Evolutionary conservation across 2,329 filamentous ascomycete species (phyloP).

Genomic region (Xylaria digitata): DNA sequence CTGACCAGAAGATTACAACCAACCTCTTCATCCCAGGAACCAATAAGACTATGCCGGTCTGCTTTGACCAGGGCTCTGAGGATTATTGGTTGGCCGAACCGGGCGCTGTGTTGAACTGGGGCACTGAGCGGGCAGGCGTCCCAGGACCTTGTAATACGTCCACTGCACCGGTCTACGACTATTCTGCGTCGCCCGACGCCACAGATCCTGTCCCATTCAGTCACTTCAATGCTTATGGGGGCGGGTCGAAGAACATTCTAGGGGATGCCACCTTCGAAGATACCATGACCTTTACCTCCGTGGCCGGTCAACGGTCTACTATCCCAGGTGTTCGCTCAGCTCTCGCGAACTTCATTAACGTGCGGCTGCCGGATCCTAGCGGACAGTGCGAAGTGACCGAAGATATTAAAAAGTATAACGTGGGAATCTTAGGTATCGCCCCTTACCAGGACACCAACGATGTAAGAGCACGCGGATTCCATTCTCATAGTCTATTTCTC

Average conservation of each 20-base stretch:
- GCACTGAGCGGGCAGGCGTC: slow-evolving; percentile 14
- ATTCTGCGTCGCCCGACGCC: slow-evolving; percentile 20
- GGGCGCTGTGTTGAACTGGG: slow-evolving; percentile 29
- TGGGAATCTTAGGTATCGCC: slow-evolving; percentile 49
- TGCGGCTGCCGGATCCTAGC: slow-evolving; percentile 38
- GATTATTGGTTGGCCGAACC: slow-evolving; percentile 44
- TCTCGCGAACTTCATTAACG: slow-evolving; percentile 43
- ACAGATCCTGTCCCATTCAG: slow-evolving; percentile 17
- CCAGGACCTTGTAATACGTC: slow-evolving; percentile 30
- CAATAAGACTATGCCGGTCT: slow-evolving; percentile 41
- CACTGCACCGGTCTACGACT: slow-evolving; percentile 26
- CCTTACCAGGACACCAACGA: slow-evolving; percentile 41
- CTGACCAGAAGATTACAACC: slow-evolving; percentile 40
- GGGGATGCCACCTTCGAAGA: slow-evolving; percentile 40
- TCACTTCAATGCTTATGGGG: slow-evolving; percentile 37
- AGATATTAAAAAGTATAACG: slow-evolving; percentile 42
- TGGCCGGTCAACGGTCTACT: slow-evolving; percentile 27
- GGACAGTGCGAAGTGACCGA: slow-evolving; percentile 33
- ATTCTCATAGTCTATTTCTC: not conserved
- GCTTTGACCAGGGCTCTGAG: slow-evolving; percentile 44
- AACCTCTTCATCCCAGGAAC: slow-evolving; percentile 39
- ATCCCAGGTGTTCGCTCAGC: slow-evolving; percentile 46
- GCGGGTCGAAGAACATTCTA: slow-evolving; percentile 35
- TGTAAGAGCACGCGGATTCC: slow-evolving; percentile 1
- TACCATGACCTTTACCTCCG: slow-evolving; percentile 44